These are phyloP conservation scores for Podospora bellae-mahoneyi DNA, from an alignment of 495 filamentous ascomycete species.

Conservation along the genomic window DNA sequence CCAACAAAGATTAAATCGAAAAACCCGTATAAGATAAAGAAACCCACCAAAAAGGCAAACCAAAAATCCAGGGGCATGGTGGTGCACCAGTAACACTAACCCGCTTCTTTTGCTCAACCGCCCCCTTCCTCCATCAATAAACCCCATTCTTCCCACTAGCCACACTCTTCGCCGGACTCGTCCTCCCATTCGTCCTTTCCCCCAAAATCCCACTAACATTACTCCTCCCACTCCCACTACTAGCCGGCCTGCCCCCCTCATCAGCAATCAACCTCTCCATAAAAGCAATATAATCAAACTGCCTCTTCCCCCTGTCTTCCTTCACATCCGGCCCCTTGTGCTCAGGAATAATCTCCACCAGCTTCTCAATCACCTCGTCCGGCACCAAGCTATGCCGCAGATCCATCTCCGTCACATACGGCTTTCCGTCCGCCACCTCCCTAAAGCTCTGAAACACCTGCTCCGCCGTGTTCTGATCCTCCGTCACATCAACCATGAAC, in stretches of 20 bases:
- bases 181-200: constrained; percentile 4
- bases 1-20: neutral
- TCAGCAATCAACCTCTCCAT: constrained; percentile 72
- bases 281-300: constrained; percentile 90
- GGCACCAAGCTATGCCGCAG: constrained; percentile 90
- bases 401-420: constrained; percentile 97
- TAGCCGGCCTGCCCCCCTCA: constrained; percentile 14
- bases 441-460: constrained; percentile 96
- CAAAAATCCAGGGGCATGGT: neutral
- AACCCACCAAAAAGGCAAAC: neutral
- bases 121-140: neutral
- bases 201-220: neutral
- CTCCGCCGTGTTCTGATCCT: constrained; percentile 97
- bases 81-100: neutral
- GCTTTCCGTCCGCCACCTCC: constrained; percentile 97
- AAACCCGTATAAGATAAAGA: neutral
- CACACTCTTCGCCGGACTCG: neutral
- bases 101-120: neutral
- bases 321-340: constrained; percentile 76
- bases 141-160: constrained; percentile 20
- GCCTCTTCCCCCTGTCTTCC: constrained; percentile 69
- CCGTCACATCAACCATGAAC: constrained; percentile 98
- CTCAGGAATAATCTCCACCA: constrained; percentile 78
- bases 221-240: constrained; percentile 2
- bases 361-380: constrained; percentile 89